phyloP scores from a whole-genome alignment of 2,329 filamentous ascomycete genomes.

The Colletotrichum somersetense region DNA sequence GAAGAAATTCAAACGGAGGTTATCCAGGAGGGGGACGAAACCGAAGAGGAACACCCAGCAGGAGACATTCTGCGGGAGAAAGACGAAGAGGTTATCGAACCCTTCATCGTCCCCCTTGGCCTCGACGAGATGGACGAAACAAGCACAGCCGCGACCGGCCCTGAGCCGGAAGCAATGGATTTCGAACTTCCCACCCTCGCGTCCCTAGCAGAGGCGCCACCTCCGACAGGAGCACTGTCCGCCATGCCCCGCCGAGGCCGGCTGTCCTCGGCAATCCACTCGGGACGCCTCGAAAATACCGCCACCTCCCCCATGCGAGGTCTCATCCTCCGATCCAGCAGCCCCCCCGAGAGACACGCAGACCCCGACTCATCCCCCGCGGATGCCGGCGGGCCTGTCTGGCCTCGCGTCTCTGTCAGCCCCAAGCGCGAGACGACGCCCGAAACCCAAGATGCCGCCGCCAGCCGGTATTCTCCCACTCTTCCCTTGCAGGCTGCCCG shows the following conservation, averaged over 20 bases:
- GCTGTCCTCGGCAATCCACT: not conserved
- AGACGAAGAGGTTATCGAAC: not conserved
- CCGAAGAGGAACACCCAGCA: not conserved
- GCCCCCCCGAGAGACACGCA: slow-evolving; percentile 7
- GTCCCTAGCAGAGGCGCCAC: not conserved
- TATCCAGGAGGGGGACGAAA: not conserved
- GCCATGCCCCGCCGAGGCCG: not conserved
- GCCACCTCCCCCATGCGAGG: slow-evolving; percentile 7
- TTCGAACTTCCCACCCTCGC: slow-evolving; percentile 21
- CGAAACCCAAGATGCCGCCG: not conserved
- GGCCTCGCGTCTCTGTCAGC: not conserved
- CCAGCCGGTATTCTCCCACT: too few relatives aligned
- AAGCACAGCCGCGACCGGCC: slow-evolving; percentile 5
- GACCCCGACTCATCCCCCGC: not conserved
- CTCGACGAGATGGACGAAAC: slow-evolving; percentile 14
- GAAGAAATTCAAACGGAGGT: not conserved
- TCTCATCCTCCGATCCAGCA: slow-evolving; percentile 25
- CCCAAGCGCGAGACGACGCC: not conserved
- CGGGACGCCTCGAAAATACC: not conserved
- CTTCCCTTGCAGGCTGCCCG: too few relatives aligned
- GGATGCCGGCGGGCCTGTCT: not conserved
- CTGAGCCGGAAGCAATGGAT: slow-evolving; percentile 4
- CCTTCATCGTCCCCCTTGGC: slow-evolving; percentile 22
- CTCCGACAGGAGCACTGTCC: not conserved
- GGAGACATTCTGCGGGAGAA: not conserved